These are phyloP conservation scores for Xylaria venustula DNA, from an alignment of 495 filamentous ascomycete species.

Conservation along the genomic window DNA sequence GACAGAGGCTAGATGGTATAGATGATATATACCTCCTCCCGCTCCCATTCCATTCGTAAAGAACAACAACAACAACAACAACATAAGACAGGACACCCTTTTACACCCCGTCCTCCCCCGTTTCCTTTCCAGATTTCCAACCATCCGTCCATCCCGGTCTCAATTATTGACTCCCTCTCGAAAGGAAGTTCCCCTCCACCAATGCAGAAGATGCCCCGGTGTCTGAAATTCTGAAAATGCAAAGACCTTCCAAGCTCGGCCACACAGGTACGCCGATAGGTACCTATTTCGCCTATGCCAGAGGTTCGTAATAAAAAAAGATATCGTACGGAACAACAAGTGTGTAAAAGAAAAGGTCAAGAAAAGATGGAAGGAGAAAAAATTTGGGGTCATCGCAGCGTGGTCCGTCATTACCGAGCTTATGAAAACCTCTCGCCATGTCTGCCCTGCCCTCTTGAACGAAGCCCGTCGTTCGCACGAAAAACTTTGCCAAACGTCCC, in stretches of 20 bases:
- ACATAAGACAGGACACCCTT: neutral
- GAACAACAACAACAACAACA: slow-evolving; percentile 19
- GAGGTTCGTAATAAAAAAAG: slow-evolving; percentile 7
- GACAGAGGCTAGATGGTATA: neutral
- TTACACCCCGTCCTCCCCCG: neutral
- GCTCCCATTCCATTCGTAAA: neutral
- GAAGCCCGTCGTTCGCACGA: neutral
- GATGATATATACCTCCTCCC: neutral
- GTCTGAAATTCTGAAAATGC: slow-evolving; percentile 2
- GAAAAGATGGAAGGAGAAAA: slow-evolving; percentile 14
- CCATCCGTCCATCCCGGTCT: neutral
- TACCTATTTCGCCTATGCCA: slow-evolving; percentile 14
- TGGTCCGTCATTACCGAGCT: neutral
- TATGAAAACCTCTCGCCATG: slow-evolving; percentile 20
- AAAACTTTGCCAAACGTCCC: neutral
- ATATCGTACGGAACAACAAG: neutral
- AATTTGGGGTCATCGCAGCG: slow-evolving; percentile 5
- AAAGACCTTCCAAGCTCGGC: neutral
- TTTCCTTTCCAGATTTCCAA: neutral
- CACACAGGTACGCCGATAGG: slow-evolving; percentile 8
- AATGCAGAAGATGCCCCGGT: slow-evolving; percentile 15
- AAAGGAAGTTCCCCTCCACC: neutral
- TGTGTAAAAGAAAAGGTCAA: slow-evolving; percentile 12
- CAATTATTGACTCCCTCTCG: neutral
- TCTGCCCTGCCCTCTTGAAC: neutral